phyloP scores from a whole-genome alignment of 129 eudicot genomes.

The Chrysanthemum seticuspe region DNA sequence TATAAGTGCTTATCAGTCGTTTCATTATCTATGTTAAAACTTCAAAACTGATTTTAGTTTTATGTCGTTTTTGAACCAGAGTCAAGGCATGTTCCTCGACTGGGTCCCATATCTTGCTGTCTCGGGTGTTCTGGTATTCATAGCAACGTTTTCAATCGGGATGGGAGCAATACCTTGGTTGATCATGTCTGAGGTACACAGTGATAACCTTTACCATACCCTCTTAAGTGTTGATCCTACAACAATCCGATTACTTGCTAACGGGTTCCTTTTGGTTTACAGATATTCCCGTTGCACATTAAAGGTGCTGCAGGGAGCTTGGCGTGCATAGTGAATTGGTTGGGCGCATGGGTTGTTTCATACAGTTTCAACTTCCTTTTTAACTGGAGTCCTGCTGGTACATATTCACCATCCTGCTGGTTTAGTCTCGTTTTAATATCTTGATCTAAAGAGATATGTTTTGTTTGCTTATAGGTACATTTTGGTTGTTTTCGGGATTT shows the following conservation, averaged over 20 bases:
- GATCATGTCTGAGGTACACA: slow-evolving; percentile 80
- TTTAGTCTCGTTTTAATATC: background rate
- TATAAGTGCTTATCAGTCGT: background rate
- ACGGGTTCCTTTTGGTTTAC: slow-evolving; percentile 17
- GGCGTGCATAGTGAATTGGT: slow-evolving; percentile 73
- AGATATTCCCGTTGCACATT: slow-evolving; percentile 84
- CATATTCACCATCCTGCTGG: background rate
- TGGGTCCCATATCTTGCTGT: slow-evolving; percentile 71
- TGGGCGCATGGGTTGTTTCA: slow-evolving; percentile 84
- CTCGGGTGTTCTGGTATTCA: slow-evolving; percentile 68
- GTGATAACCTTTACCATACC: background rate
- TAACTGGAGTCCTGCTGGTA: slow-evolving; percentile 80
- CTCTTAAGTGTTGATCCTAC: background rate
- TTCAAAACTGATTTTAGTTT: slow-evolving; percentile 5
- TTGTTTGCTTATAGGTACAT: slow-evolving; percentile 50
- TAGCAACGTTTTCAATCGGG: slow-evolving; percentile 72
- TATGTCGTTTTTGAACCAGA: slow-evolving; percentile 36
- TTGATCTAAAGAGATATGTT: slow-evolving; percentile 3
- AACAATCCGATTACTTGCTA: background rate
- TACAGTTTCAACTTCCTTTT: slow-evolving; percentile 75
- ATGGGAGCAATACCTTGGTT: slow-evolving; percentile 97
- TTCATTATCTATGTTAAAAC: slow-evolving; percentile 5
- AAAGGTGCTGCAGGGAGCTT: slow-evolving; percentile 80
- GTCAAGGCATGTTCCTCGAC: slow-evolving; percentile 40
- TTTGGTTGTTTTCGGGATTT: slow-evolving; percentile 58